Conservation (phyloP, 345 rosid genomes). For the Populus tremula region DNA sequence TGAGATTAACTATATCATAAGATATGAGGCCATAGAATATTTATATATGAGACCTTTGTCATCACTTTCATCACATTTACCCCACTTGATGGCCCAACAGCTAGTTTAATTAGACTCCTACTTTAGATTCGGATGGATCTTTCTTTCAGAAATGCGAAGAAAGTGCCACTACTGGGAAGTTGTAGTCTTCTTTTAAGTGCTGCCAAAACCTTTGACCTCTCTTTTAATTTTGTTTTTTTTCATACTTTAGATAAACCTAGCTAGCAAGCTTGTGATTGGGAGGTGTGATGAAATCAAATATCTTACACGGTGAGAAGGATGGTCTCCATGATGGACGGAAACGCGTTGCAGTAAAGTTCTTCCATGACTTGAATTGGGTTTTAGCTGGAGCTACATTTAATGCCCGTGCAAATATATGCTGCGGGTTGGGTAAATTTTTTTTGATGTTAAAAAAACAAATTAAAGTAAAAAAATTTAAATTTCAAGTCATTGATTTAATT, state of each 20-base stretch:
- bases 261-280: neutral
- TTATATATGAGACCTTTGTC: neutral
- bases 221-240: neutral
- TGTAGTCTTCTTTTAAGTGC: neutral
- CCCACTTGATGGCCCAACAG: neutral
- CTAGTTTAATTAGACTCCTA: neutral
- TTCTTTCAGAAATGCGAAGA: neutral
- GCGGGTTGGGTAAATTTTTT: accelerated
- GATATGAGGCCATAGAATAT: too few relatives aligned
- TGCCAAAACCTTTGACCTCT: neutral
- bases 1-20: neutral
- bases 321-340: constrained; percentile 35
- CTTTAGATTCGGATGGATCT: neutral
- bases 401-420: too few relatives aligned
- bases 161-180: neutral
- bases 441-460: too few relatives aligned
- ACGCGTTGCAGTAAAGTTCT: constrained; percentile 21
- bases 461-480: accelerated
- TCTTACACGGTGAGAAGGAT: neutral
- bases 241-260: neutral
- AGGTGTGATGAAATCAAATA: neutral
- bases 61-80: neutral
- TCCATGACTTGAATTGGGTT: neutral
- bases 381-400: neutral
- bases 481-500: accelerated